phyloP scores from a whole-genome alignment of 2,329 filamentous ascomycete genomes.

The Epichloe bromicola region DNA sequence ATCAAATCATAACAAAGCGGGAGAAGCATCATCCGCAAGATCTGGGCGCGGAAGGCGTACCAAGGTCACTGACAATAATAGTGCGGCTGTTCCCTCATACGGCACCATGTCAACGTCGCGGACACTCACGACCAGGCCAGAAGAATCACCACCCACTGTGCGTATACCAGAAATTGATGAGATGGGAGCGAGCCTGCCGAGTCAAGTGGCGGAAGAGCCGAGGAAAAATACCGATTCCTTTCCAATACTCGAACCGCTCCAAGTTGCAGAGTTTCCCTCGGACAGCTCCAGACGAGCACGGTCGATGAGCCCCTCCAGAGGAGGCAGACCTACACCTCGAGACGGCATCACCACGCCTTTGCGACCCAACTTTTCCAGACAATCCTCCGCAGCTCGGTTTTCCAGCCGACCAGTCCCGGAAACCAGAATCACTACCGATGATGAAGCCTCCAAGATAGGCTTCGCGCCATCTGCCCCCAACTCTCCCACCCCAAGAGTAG shows the following conservation, averaged over 20 bases:
- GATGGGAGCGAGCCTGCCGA: neutral
- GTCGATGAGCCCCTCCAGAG: constrained; percentile 14
- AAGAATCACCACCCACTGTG: constrained; percentile 3
- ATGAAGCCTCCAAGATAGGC: constrained; percentile 50
- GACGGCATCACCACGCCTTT: constrained; percentile 14
- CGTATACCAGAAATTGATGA: constrained; percentile 6
- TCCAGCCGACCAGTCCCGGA: constrained; percentile 62
- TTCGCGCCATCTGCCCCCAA: constrained; percentile 36
- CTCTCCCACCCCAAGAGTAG: constrained; percentile 15
- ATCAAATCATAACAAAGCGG: neutral
- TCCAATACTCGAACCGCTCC: constrained; percentile 11
- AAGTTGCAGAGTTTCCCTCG: constrained; percentile 5
- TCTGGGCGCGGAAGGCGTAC: constrained; percentile 8
- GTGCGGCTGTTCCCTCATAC: constrained; percentile 14
- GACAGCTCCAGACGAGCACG: constrained; percentile 10
- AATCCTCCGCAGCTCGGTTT: constrained; percentile 47
- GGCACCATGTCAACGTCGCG: constrained; percentile 20
- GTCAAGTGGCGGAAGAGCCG: neutral
- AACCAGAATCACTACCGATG: constrained; percentile 51
- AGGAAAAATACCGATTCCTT: constrained; percentile 9
- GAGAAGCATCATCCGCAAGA: constrained; percentile 8
- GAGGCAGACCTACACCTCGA: constrained; percentile 2
- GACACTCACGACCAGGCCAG: constrained; percentile 1
- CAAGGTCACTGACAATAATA: constrained; percentile 4
- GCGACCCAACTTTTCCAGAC: constrained; percentile 37